Conservation (phyloP, 192 early-diverging fungal genomes). For the Allomyces macrogynus region DNA sequence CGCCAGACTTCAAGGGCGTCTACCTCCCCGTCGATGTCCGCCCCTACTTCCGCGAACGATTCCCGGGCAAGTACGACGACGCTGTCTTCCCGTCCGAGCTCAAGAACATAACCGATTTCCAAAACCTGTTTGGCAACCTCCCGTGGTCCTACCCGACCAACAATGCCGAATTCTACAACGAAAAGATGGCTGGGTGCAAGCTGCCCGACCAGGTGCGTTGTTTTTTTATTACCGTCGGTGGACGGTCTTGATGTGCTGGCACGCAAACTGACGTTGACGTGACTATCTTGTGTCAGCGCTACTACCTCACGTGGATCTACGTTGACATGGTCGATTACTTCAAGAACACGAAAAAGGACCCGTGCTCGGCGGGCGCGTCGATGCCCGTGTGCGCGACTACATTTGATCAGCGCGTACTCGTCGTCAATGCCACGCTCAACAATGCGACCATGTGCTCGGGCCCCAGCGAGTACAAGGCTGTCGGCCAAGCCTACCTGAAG, state of each 20-base stretch:
- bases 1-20: neutral
- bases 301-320: neutral
- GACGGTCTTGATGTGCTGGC: no score
- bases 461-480: neutral
- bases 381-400: neutral
- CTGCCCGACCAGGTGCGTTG: neutral
- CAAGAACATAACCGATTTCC: neutral
- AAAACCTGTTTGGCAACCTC: neutral
- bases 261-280: no score
- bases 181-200: neutral
- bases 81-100: neutral
- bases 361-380: neutral
- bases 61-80: neutral
- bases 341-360: neutral
- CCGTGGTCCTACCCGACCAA: neutral
- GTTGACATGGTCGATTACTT: neutral
- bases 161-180: neutral
- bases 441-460: neutral
- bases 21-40: neutral
- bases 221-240: no score
- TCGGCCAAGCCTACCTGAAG: neutral
- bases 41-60: neutral
- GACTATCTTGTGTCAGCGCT: neutral
- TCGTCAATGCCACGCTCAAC: neutral
- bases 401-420: neutral